Conservation (phyloP, 495 filamentous ascomycete genomes). For the Neurospora tetraspora region DNA sequence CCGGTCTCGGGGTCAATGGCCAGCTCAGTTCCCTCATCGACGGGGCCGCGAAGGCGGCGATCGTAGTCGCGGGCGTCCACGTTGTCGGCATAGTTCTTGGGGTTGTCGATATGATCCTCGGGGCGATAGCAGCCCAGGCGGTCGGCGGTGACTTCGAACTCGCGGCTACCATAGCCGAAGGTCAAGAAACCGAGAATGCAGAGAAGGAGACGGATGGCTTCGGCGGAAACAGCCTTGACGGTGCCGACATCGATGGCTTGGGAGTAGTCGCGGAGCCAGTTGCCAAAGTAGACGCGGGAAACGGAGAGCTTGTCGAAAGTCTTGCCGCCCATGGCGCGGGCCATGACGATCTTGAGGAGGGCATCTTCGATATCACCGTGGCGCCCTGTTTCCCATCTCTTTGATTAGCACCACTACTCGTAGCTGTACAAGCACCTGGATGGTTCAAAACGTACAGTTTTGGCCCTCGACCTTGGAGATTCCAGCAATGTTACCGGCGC, state of each 20-base stretch:
- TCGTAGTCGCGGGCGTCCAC: slow-evolving; percentile 77
- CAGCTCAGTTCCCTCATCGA: slow-evolving; percentile 71
- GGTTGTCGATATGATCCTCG: slow-evolving; percentile 81
- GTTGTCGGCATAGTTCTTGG: slow-evolving; percentile 72
- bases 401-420: background rate
- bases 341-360: slow-evolving; percentile 63
- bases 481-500: slow-evolving; percentile 74
- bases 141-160: slow-evolving; percentile 86
- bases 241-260: slow-evolving; percentile 81
- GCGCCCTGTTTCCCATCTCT: slow-evolving; percentile 43
- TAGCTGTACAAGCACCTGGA: background rate
- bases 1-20: slow-evolving; percentile 68
- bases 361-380: slow-evolving; percentile 96
- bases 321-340: slow-evolving; percentile 66
- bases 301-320: slow-evolving; percentile 84
- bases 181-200: slow-evolving; percentile 50
- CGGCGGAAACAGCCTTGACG: slow-evolving; percentile 76
- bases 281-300: slow-evolving; percentile 78
- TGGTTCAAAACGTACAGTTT: slow-evolving; percentile 45
- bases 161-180: slow-evolving; percentile 76
- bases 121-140: slow-evolving; percentile 82
- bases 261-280: slow-evolving; percentile 81
- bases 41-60: slow-evolving; percentile 62
- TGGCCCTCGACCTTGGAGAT: slow-evolving; percentile 69
- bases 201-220: slow-evolving; percentile 77